Percentiles rank a stretch among this genome's conserved stretches.
These are phyloP conservation scores for Yamadazyma songkhlaensis DNA, from an alignment of 1,139 yeast species.

Conservation along the genomic window DNA sequence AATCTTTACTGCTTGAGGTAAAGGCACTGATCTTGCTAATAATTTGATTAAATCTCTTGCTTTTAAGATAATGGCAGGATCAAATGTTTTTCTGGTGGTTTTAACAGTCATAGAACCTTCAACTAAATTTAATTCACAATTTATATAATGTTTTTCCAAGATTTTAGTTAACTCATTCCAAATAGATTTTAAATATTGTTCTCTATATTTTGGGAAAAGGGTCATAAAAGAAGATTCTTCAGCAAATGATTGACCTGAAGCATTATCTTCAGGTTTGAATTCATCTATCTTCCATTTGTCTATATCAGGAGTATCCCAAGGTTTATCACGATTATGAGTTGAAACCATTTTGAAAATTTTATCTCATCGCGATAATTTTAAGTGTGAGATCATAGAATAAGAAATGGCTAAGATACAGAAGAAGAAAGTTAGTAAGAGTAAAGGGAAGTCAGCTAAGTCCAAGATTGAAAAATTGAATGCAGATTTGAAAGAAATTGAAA, in stretches of 20 bases:
- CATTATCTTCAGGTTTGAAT: conserved; percentile 86
- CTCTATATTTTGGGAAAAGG: conserved; percentile 94
- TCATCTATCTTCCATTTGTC: conserved; percentile 93
- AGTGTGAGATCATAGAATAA: conserved; percentile 2
- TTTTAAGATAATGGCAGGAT: conserved; percentile 90
- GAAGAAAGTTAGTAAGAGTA: conserved; percentile 15
- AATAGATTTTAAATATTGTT: conserved; percentile 78
- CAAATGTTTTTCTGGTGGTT: conserved; percentile 92
- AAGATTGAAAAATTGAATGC: conserved; percentile 45
- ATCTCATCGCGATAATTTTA: conserved; percentile 11
- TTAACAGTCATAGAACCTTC: conserved; percentile 98
- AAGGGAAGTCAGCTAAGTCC: conserved; percentile 34
- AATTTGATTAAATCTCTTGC: conserved; percentile 94
- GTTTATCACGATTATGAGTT: conserved; percentile 90
- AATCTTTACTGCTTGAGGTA: conserved; percentile 92
- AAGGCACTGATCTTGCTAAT: conserved; percentile 94
- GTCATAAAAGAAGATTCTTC: conserved; percentile 97
- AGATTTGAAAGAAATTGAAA: conserved; percentile 32
- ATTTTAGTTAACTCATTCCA: conserved; percentile 93
- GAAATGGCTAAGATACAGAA: conserved; percentile 1
- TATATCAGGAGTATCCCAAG: conserved; percentile 96
- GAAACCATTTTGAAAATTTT: conserved; percentile 62
- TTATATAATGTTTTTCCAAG: conserved; percentile 67
- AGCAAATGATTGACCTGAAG: conserved; percentile 80
- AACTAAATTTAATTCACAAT: conserved; percentile 82